phyloP scores from a whole-genome alignment of 176 grass and related monocot species.

The Ampelocalamus luodianensis region DNA sequence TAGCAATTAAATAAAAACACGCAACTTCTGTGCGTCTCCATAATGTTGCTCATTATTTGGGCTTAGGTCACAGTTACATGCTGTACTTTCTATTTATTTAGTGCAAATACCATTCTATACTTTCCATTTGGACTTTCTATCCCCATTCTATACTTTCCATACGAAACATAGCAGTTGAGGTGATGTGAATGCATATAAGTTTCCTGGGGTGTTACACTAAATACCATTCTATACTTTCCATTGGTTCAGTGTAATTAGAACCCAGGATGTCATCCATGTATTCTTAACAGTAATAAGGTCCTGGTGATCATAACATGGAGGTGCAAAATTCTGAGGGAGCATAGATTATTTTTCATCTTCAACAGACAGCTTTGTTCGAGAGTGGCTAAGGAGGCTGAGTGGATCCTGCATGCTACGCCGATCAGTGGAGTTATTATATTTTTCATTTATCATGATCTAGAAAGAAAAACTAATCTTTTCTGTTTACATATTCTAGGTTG shows the following conservation, averaged over 20 bases:
- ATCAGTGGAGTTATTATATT: slow-evolving; percentile 4
- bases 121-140: no score
- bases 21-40: no score
- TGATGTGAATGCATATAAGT: no score
- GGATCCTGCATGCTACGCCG: background rate
- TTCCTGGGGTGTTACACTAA: no score
- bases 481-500: slow-evolving; percentile 48
- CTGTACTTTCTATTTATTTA: no score
- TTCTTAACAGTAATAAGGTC: slow-evolving; percentile 16
- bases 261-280: background rate
- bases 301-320: slow-evolving; percentile 20
- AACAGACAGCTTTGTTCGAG: slow-evolving; percentile 1
- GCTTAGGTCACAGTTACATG: no score
- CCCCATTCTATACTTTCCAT: no score
- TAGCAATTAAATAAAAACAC: background rate
- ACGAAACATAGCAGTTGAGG: no score
- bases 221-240: no score
- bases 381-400: background rate
- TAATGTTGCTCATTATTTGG: no score
- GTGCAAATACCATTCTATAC: background rate
- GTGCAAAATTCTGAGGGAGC: background rate
- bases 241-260: slow-evolving; percentile 5
- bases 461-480: slow-evolving; percentile 30
- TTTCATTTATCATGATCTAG: slow-evolving; percentile 7
- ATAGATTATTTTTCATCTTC: background rate